Conservation (phyloP, 2,329 filamentous ascomycete genomes). For the Nannizziopsis barbatae region DNA sequence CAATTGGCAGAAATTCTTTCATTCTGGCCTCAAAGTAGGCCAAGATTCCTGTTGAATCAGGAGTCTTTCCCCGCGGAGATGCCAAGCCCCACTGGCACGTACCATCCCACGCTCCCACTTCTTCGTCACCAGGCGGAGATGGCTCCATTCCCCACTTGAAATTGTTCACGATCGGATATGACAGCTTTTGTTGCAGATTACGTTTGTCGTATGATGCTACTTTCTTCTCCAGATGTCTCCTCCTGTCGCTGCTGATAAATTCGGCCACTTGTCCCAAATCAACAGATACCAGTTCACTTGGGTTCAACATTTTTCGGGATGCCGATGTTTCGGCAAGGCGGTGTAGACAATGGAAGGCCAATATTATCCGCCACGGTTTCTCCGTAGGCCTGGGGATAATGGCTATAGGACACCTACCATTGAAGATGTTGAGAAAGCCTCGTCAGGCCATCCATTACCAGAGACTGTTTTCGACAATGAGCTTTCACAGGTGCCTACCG, state of each 20-base stretch:
- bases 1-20: too few species aligned
- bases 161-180: too few species aligned
- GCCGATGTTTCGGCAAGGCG: not conserved
- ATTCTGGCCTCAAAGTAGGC: too few species aligned
- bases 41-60: too few species aligned
- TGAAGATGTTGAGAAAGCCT: constrained; percentile 30
- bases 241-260: not conserved
- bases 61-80: too few species aligned
- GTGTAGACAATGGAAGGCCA: constrained; percentile 2
- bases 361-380: constrained; percentile 22
- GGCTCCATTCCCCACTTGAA: not conserved
- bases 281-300: not conserved
- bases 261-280: not conserved
- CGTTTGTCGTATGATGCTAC: too few species aligned
- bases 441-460: constrained; percentile 14
- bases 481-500: constrained; percentile 4
- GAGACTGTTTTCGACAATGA: constrained; percentile 4
- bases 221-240: not conserved
- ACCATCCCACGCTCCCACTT: not conserved
- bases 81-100: too few species aligned
- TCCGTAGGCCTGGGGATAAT: constrained; percentile 32
- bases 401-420: constrained; percentile 37
- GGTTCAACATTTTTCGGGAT: not conserved
- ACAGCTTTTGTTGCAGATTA: too few species aligned
- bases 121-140: not conserved